A percentile compares a stretch with the other conserved stretches of the same genome.
phyloP scores from a whole-genome alignment of 2,329 filamentous ascomycete genomes.

The Byssochlamys sp. region DNA sequence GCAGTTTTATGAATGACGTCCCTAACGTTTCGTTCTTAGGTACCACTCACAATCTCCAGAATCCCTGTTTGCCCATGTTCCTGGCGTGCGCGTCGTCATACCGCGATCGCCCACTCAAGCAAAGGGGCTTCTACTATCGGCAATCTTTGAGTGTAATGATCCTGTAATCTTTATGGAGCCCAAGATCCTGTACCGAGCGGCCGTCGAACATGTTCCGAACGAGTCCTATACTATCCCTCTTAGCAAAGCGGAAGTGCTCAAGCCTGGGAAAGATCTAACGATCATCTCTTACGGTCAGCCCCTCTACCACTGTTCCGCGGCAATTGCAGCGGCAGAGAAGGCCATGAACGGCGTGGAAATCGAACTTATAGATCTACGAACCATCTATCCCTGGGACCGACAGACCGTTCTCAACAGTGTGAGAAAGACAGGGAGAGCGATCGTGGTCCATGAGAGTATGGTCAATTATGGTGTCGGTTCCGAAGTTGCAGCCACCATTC shows the following conservation, averaged over 20 bases:
- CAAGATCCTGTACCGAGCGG: constrained; percentile 82
- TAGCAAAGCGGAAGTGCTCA: constrained; percentile 74
- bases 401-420: constrained; percentile 72
- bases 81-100: constrained; percentile 74
- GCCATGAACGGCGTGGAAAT: constrained; percentile 60
- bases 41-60: constrained; percentile 89
- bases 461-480: constrained; percentile 81
- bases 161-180: constrained; percentile 90
- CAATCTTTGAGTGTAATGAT: constrained; percentile 67
- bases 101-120: constrained; percentile 78
- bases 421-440: constrained; percentile 71
- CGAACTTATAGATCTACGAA: constrained; percentile 79
- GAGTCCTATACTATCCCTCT: constrained; percentile 73
- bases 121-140: constrained; percentile 70
- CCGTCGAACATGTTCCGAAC: constrained; percentile 80
- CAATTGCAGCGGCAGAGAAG: constrained; percentile 66
- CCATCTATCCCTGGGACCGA: constrained; percentile 86
- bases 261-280: constrained; percentile 69
- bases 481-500: constrained; percentile 78
- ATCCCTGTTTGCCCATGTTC: constrained; percentile 76
- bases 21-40: constrained; percentile 8
- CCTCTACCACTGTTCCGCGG: constrained; percentile 69
- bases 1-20: not conserved
- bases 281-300: constrained; percentile 84
- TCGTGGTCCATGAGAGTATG: constrained; percentile 89